These are phyloP conservation scores for Lepiota subincarnata DNA, from an alignment of 768 basidiomycete genomes.

Conservation along the genomic window DNA sequence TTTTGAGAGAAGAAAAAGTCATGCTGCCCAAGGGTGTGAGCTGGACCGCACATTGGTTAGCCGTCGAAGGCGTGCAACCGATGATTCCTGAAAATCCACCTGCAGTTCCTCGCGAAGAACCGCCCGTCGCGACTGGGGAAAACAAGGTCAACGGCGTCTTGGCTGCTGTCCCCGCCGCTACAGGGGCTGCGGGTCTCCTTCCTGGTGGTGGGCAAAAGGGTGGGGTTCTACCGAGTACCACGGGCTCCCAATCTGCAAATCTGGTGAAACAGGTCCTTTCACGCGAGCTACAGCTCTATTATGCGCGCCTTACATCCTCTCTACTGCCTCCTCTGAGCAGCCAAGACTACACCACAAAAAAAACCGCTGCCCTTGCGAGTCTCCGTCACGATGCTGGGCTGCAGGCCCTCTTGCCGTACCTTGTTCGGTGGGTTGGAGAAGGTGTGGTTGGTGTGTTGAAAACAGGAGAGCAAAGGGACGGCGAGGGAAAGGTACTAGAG, in stretches of 20 bases:
- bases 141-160: conserved; percentile 7
- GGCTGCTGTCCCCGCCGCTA: conserved; percentile 24
- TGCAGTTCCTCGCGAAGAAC: conserved; percentile 57
- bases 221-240: conserved; percentile 20
- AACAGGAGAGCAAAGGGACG: conserved; percentile 52
- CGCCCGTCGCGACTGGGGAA: conserved; percentile 14
- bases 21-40: conserved; percentile 73
- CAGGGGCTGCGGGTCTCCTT: conserved; percentile 20
- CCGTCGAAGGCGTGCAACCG: conserved; percentile 96
- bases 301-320: conserved; percentile 82
- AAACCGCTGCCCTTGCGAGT: conserved; percentile 87
- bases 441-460: conserved; percentile 68
- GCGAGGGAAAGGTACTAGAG: conserved; percentile 69
- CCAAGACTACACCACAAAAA: conserved; percentile 57
- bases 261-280: conserved; percentile 92
- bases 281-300: conserved; percentile 91
- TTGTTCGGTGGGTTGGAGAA: conserved; percentile 93
- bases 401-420: conserved; percentile 86
- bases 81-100: conserved; percentile 95
- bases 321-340: conserved; percentile 58
- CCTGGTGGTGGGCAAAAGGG: conserved; percentile 17
- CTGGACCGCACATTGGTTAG: conserved; percentile 97
- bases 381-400: conserved; percentile 87
- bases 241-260: conserved; percentile 22
- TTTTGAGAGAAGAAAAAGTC: conserved; percentile 83